Evolutionary conservation across 306 rosid genomes (phyloP).

Genomic region (Ceratonia siliqua): DNA sequence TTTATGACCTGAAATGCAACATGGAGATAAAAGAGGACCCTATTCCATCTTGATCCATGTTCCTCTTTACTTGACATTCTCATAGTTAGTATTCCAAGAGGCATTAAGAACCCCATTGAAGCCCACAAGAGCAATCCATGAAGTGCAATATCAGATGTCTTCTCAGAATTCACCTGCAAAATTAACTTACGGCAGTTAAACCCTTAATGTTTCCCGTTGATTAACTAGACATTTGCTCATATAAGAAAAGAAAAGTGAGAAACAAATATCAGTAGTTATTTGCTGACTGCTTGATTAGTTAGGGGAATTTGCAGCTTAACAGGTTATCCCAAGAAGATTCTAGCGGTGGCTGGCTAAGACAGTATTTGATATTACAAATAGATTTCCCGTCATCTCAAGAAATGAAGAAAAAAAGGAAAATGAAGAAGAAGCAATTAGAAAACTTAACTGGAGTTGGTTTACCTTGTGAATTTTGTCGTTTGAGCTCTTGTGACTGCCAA

Average conservation of each 20-base stretch:
- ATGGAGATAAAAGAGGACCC: conserved; percentile 80
- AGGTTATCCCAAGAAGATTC: not conserved
- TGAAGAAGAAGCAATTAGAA: conserved; percentile 10
- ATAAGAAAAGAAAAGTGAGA: not conserved
- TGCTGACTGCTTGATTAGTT: not conserved
- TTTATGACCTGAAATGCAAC: conserved; percentile 71
- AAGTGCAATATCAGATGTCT: conserved; percentile 59
- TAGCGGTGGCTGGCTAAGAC: not conserved
- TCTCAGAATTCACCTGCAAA: conserved; percentile 60
- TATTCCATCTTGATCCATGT: conserved; percentile 54
- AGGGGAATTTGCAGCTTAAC: not conserved
- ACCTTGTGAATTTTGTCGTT: conserved; percentile 53
- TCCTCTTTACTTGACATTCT: conserved; percentile 61
- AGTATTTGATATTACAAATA: not conserved
- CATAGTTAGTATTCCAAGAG: conserved; percentile 72
- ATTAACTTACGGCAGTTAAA: not conserved
- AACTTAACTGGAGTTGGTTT: conserved; percentile 18
- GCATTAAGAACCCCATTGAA: conserved; percentile 81
- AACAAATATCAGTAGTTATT: not conserved
- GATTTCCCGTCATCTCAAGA: not conserved
- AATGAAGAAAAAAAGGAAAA: not conserved
- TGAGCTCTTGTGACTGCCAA: conserved; percentile 42
- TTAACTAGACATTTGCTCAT: not conserved
- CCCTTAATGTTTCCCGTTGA: not conserved
- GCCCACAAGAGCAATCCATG: conserved; percentile 87